phyloP scores from a whole-genome alignment of 257 asterid species.

The Hygrophila difformis region DNA sequence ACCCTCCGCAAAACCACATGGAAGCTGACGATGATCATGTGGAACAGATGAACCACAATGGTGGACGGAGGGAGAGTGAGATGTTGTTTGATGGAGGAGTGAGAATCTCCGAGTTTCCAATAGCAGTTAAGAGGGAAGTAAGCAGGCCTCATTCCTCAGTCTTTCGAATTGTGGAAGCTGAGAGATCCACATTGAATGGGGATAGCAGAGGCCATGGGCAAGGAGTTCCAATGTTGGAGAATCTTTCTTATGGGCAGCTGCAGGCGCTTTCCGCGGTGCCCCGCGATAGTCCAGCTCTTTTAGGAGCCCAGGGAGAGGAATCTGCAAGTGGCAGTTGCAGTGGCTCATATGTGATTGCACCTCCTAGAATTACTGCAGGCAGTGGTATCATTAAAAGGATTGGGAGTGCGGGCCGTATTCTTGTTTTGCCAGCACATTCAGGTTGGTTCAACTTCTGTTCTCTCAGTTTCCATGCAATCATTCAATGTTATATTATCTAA shows the following conservation, averaged over 20 bases:
- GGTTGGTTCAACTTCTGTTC: constrained; percentile 33
- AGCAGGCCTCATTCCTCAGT: constrained; percentile 79
- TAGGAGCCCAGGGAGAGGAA: constrained; percentile 36
- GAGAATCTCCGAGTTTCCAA: constrained; percentile 60
- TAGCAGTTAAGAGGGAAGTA: constrained; percentile 55
- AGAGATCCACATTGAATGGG: constrained; percentile 54
- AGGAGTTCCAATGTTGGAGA: constrained; percentile 52
- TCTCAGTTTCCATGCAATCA: background rate
- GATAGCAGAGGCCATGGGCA: constrained; percentile 49
- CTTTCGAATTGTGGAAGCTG: constrained; percentile 44
- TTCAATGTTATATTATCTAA: background rate
- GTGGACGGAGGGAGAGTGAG: constrained; percentile 48
- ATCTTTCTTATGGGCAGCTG: constrained; percentile 84
- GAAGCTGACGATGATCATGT: constrained; percentile 39
- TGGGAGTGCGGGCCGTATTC: constrained; percentile 76
- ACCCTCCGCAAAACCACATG: constrained; percentile 39
- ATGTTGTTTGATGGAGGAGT: constrained; percentile 40
- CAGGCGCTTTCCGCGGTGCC: constrained; percentile 80
- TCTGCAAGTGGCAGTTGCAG: constrained; percentile 39
- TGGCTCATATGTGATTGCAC: constrained; percentile 66
- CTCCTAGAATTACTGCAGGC: constrained; percentile 71
- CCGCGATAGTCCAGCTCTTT: constrained; percentile 37
- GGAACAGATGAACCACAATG: constrained; percentile 29
- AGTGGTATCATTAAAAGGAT: constrained; percentile 63
- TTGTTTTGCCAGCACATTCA: constrained; percentile 82